Conservation (phyloP, 257 asterid species). For the Vinca minor region DNA sequence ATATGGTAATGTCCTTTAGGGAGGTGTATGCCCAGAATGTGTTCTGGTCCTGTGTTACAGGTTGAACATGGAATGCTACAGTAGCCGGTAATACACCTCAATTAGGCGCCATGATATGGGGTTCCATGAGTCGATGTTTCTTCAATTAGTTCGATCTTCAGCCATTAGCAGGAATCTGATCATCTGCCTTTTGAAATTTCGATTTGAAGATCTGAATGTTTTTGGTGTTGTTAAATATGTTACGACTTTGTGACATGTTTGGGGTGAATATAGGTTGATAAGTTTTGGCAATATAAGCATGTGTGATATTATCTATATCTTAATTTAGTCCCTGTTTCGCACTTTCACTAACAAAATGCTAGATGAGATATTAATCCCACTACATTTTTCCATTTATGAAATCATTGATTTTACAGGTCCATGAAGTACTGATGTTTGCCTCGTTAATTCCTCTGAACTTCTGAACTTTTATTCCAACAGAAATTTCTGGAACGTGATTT, state of each 20-base stretch:
- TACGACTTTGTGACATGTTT: neutral
- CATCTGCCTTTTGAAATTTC: neutral
- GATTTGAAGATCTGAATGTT: neutral
- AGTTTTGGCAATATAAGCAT: no score
- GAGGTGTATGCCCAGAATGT: no score
- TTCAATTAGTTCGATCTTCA: neutral
- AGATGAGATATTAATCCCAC: neutral
- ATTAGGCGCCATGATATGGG: no score
- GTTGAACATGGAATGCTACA: no score
- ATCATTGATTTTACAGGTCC: slow-evolving; percentile 1
- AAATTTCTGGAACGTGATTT: slow-evolving; percentile 79
- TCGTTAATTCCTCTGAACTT: neutral
- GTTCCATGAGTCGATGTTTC: neutral
- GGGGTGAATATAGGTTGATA: neutral
- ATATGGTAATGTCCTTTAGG: neutral
- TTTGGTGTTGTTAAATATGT: neutral
- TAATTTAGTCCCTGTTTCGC: neutral
- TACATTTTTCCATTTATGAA: neutral
- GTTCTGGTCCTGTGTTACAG: no score
- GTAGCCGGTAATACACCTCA: no score
- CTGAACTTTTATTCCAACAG: slow-evolving; percentile 34
- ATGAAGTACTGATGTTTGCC: neutral
- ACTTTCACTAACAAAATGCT: neutral
- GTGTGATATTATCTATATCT: neutral
- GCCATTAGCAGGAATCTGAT: neutral